Percentiles rank a stretch among this genome's conserved stretches.
Conservation (phyloP, 1,139 yeast species). For the Geotrichum siamense region DNA sequence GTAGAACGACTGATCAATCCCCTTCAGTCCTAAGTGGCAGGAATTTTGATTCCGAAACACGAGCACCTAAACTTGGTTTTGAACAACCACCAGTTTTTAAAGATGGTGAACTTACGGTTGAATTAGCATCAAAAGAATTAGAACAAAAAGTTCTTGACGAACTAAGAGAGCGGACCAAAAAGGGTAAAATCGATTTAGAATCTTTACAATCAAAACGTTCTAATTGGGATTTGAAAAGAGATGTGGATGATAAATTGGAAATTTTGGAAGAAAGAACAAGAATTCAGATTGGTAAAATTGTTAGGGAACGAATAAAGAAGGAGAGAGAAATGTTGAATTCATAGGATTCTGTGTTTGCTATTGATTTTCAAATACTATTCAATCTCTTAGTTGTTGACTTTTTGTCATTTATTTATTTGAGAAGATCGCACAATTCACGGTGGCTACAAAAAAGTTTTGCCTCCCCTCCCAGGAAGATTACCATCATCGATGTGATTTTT, state of each 20-base stretch:
- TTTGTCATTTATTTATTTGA: no score
- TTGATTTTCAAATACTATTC: no score
- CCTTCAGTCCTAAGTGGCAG: constrained; percentile 21
- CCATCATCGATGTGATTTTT: no score
- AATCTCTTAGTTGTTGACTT: no score
- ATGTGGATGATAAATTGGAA: constrained; percentile 33
- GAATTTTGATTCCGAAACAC: constrained; percentile 35
- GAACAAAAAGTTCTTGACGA: constrained; percentile 30
- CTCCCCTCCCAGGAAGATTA: no score
- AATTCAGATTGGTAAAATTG: constrained; percentile 36
- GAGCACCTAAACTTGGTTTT: constrained; percentile 33
- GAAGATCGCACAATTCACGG: no score
- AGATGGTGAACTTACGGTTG: constrained; percentile 34
- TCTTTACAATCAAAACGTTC: constrained; percentile 32
- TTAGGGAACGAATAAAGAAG: constrained; percentile 35
- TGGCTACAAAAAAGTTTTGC: no score
- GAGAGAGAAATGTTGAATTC: no score
- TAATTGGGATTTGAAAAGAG: constrained; percentile 36
- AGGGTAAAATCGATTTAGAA: constrained; percentile 21
- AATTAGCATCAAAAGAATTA: constrained; percentile 34
- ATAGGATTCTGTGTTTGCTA: no score
- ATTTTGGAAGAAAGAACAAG: constrained; percentile 37
- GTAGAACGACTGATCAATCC: constrained; percentile 17
- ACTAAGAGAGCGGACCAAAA: constrained; percentile 20
- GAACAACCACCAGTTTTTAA: constrained; percentile 30